Evolutionary conservation across 78 protist genomes (phyloP).

Genomic region (Dictyostelium firmibasis): DNA sequence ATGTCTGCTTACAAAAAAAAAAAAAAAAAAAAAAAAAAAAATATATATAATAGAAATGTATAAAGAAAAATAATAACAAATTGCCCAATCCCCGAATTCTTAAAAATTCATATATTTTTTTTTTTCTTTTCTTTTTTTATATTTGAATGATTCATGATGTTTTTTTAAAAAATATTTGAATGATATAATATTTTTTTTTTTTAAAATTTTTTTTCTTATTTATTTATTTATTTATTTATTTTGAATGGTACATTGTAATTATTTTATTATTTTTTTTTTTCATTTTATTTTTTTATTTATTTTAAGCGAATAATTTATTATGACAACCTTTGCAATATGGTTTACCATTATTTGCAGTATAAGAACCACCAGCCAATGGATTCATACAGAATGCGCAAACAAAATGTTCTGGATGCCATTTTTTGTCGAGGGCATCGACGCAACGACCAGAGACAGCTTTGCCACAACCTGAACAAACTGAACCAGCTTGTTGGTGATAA

Average conservation of each 20-base stretch:
- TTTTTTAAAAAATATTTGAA: too few relatives aligned
- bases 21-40: neutral
- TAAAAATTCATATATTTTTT: neutral
- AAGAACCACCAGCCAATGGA: slow-evolving; percentile 82
- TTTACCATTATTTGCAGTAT: slow-evolving; percentile 70
- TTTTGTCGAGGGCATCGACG: slow-evolving; percentile 82
- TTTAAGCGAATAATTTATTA: slow-evolving; percentile 39
- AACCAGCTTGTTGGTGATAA: slow-evolving; percentile 80
- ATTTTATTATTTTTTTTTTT: neutral
- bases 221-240: neutral
- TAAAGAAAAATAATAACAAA: too few relatives aligned
- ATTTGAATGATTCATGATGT: too few relatives aligned
- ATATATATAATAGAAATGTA: too few relatives aligned
- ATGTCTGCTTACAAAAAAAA: neutral
- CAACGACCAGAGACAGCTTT: slow-evolving; percentile 79
- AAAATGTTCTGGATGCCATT: slow-evolving; percentile 89
- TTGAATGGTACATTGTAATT: neutral
- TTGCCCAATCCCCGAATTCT: neutral
- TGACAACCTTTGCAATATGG: slow-evolving; percentile 81
- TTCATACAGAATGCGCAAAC: slow-evolving; percentile 84
- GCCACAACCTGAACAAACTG: slow-evolving; percentile 81
- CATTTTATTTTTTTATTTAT: neutral
- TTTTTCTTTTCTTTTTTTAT: too few relatives aligned
- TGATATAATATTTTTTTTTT: neutral
- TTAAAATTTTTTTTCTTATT: too few relatives aligned